Conservation (phyloP, 805 yeast species). For the Candida maesae region DNA sequence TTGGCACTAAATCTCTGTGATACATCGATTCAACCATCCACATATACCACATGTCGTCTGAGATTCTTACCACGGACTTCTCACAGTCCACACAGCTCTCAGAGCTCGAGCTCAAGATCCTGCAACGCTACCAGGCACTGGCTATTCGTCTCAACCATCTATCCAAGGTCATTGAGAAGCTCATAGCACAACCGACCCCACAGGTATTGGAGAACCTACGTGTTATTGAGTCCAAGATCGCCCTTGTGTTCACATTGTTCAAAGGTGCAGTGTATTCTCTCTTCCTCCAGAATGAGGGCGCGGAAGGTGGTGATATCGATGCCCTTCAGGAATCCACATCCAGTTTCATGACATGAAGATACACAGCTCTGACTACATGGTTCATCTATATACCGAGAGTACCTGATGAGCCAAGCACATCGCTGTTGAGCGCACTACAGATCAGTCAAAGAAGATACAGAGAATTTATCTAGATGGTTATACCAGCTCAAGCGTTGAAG, state of each 20-base stretch:
- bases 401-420: too few species aligned
- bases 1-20: too few species aligned
- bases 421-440: too few species aligned
- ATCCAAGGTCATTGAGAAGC: slow-evolving; percentile 20
- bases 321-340: slow-evolving; percentile 23
- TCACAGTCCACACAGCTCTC: slow-evolving; percentile 29
- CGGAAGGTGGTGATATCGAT: slow-evolving; percentile 14
- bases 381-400: too few species aligned
- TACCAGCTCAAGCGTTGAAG: slow-evolving; percentile 43
- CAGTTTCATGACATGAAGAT: slow-evolving; percentile 10
- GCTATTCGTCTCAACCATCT: slow-evolving; percentile 32
- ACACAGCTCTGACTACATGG: too few species aligned
- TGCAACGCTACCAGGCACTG: slow-evolving; percentile 37
- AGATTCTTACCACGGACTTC: slow-evolving; percentile 19
- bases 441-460: too few species aligned
- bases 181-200: slow-evolving; percentile 23
- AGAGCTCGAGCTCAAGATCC: slow-evolving; percentile 32
- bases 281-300: slow-evolving; percentile 46
- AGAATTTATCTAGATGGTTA: background rate
- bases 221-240: slow-evolving; percentile 57
- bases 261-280: slow-evolving; percentile 69
- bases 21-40: too few species aligned
- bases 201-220: slow-evolving; percentile 49
- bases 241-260: slow-evolving; percentile 60
- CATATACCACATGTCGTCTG: too few species aligned